Conservation (phyloP, 345 rosid genomes). For the Syzygium grande region DNA sequence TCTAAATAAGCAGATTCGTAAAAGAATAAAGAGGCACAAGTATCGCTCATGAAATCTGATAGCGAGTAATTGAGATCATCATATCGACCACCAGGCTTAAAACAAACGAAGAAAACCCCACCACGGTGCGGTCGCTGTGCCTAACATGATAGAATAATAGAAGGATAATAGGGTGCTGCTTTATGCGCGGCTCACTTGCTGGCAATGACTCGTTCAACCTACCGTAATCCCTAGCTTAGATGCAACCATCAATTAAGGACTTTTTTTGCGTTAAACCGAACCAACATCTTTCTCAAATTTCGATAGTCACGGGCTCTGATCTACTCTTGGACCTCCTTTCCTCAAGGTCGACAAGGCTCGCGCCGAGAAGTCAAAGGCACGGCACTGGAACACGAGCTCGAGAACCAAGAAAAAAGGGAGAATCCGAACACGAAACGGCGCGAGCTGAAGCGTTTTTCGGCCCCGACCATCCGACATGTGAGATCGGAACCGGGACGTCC, state of each 20-base stretch:
- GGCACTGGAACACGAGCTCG: neutral
- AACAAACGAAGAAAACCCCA: fast-evolving
- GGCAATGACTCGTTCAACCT: neutral
- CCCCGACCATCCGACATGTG: neutral
- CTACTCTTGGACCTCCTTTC: neutral
- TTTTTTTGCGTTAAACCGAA: fast-evolving
- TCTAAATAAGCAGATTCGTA: neutral
- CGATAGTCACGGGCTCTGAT: neutral
- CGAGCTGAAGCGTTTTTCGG: neutral
- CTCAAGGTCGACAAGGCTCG: no score
- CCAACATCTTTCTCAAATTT: neutral
- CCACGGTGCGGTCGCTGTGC: fast-evolving
- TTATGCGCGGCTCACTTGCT: neutral
- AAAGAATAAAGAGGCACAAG: no score
- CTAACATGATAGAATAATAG: neutral
- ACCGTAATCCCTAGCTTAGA: neutral
- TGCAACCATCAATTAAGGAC: neutral
- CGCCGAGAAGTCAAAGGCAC: no score
- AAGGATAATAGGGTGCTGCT: neutral
- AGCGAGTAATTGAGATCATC: neutral
- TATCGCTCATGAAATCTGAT: neutral
- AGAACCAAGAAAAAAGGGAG: fast-evolving
- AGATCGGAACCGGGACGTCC: neutral
- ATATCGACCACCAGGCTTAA: no score
- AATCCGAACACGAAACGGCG: neutral